These are phyloP conservation scores for Syzygium aqueum DNA, from an alignment of 345 rosid species.

Conservation along the genomic window DNA sequence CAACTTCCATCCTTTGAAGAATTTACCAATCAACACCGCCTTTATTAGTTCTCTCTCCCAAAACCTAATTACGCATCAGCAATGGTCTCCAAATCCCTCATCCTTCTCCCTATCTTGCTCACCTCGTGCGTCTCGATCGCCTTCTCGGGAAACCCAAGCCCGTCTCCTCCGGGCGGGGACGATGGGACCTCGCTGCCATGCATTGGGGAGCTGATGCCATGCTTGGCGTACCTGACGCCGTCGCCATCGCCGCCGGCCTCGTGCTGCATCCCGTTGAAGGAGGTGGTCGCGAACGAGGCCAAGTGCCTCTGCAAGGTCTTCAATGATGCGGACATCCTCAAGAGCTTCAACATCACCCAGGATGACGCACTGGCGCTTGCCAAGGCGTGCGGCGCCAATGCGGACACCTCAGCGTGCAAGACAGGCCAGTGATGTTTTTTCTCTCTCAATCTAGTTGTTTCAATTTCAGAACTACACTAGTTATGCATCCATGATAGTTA, in stretches of 20 bases:
- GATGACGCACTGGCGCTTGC: constrained; percentile 38
- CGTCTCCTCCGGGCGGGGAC: neutral
- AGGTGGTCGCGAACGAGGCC: constrained; percentile 12
- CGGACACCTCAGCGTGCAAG: constrained; percentile 30
- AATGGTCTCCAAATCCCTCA: neutral
- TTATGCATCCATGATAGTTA: neutral
- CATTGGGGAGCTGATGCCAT: constrained; percentile 30
- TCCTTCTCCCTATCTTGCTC: neutral
- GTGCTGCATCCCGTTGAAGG: constrained; percentile 47
- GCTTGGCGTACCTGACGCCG: constrained; percentile 16
- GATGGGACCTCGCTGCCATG: constrained; percentile 7
- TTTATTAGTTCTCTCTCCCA: neutral
- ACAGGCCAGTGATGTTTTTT: neutral
- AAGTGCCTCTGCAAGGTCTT: constrained; percentile 41
- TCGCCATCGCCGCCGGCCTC: constrained; percentile 16
- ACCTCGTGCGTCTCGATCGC: neutral
- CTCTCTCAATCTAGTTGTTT: neutral
- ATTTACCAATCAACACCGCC: neutral
- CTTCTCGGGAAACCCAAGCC: neutral
- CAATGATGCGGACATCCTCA: constrained; percentile 15
- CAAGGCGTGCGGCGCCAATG: constrained; percentile 28
- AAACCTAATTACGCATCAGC: neutral
- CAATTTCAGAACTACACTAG: neutral
- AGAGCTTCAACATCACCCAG: constrained; percentile 23
- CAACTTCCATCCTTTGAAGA: neutral